phyloP scores from a whole-genome alignment of 306 rosid species.

The Sechiopsis laciniata region DNA sequence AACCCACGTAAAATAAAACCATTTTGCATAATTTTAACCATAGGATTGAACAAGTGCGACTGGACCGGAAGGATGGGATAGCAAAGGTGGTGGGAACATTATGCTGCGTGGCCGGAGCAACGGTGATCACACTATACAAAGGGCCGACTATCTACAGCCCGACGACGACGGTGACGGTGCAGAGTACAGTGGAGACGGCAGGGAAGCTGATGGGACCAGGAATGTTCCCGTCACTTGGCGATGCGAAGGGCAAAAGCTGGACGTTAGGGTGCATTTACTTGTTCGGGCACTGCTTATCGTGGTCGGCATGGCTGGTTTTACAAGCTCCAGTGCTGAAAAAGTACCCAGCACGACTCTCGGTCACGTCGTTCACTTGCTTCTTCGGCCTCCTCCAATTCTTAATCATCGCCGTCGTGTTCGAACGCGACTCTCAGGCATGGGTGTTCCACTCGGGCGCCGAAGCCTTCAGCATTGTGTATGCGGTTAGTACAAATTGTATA shows the following conservation, averaged over 20 bases:
- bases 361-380: conserved; percentile 88
- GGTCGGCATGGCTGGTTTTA: conserved; percentile 95
- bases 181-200: background rate
- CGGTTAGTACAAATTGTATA: conserved; percentile 38
- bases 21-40: background rate
- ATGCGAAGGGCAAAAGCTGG: conserved; percentile 80
- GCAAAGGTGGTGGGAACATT: conserved; percentile 70
- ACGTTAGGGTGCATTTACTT: conserved; percentile 82
- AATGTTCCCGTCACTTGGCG: conserved; percentile 47
- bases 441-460: conserved; percentile 67
- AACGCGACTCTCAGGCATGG: conserved; percentile 76
- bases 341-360: conserved; percentile 95
- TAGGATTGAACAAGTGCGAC: conserved; percentile 36
- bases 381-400: conserved; percentile 79
- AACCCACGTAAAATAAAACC: background rate
- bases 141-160: conserved; percentile 92
- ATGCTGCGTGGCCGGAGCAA: conserved; percentile 84
- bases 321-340: conserved; percentile 90
- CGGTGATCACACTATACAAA: conserved; percentile 83
- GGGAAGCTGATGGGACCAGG: background rate
- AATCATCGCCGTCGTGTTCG: conserved; percentile 52
- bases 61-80: conserved; percentile 75
- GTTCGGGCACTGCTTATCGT: conserved; percentile 82
- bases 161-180: background rate
- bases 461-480: conserved; percentile 74